Conservation (phyloP, 1,284 basidiomycete species). For the Meripilus lineatus region DNA sequence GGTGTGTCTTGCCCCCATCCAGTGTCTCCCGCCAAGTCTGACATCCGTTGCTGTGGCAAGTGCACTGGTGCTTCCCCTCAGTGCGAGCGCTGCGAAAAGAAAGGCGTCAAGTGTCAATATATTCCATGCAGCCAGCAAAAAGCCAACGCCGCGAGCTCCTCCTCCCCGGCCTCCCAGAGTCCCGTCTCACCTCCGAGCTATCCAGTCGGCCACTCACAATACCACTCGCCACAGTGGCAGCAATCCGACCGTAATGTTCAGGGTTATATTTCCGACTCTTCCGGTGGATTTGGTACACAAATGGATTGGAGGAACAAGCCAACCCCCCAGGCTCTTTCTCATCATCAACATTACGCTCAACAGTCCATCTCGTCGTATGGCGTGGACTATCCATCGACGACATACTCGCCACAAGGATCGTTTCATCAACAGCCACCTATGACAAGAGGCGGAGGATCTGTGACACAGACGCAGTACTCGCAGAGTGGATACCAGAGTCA, state of each 20-base stretch:
- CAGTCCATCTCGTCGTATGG: too few relatives aligned
- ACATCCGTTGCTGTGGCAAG: conserved; percentile 8
- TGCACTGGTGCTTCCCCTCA: conserved; percentile 26
- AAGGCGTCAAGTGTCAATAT: conserved; percentile 28
- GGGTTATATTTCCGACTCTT: conserved; percentile 11
- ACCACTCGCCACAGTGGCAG: conserved; percentile 13
- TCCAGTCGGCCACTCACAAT: conserved; percentile 10
- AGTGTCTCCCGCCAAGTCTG: neutral
- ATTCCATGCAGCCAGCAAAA: conserved; percentile 28
- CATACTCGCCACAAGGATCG: too few relatives aligned
- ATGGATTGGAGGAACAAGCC: conserved; percentile 11
- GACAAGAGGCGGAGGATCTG: too few relatives aligned
- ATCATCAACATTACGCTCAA: neutral
- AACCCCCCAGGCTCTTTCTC: neutral
- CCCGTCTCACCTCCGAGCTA: conserved; percentile 2
- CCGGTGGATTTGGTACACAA: conserved; percentile 8
- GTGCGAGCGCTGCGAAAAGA: conserved; percentile 30
- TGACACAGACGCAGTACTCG: too few relatives aligned
- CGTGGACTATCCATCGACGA: too few relatives aligned
- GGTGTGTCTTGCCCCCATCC: conserved; percentile 25
- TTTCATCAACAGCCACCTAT: too few relatives aligned
- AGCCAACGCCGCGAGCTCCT: conserved; percentile 15
- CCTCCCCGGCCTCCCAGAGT: conserved; percentile 14
- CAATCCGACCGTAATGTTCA: conserved; percentile 6
- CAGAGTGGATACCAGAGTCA: too few relatives aligned